Evolutionary conservation across 331 rosid species (phyloP), one percentile per base, ranked within the genome.

Genomic region (Quercus phellos): DNA sequence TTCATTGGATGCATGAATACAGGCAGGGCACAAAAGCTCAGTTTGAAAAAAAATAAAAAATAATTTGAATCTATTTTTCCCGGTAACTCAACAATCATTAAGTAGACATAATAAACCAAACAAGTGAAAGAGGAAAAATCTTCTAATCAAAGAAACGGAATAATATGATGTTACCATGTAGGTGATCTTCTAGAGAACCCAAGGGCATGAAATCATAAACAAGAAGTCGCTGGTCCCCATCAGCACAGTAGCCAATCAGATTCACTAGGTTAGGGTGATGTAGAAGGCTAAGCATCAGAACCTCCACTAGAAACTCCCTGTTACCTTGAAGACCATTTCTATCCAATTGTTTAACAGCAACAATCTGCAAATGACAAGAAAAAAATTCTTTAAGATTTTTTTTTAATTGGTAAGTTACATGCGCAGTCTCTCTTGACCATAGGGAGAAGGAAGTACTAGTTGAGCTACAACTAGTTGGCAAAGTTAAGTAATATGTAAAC

Each of bases 301-400:
- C 98, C 87, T 93, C 98, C 22, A 91, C 98, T 26, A 93, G 87
- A 85, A 93, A 93, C 79, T 93, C 98, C 76, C 98, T 83, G 78
- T 91, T 93, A 56, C 98, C 98, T 84, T 91, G 98, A 79, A 93
- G 96, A 78, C 98, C 98, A 30, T 93, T 89, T 84, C 96, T 87
- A 84, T 93, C 98, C 75, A 93, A 84, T 78, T 93, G 98, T 79
- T 93, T 93, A 63, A 93, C 98, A 30, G 98, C 98, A 73, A 93
- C 98, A 76, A 88, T 85, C 98, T 93, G 86, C 59, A 74, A 38
- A 76, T 32, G 63, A 50, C 64, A 78, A 13, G 42, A 50, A 66
- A 73, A 26, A 38, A 38, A 38, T 8, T 35, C 43, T 35, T 35
- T 2, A 8, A 8, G 46, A 38, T 8, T 38, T 8, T 38, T 34